Conservation (phyloP, 371 early-diverging fungal genomes). For the Actinomortierella wolfii region DNA sequence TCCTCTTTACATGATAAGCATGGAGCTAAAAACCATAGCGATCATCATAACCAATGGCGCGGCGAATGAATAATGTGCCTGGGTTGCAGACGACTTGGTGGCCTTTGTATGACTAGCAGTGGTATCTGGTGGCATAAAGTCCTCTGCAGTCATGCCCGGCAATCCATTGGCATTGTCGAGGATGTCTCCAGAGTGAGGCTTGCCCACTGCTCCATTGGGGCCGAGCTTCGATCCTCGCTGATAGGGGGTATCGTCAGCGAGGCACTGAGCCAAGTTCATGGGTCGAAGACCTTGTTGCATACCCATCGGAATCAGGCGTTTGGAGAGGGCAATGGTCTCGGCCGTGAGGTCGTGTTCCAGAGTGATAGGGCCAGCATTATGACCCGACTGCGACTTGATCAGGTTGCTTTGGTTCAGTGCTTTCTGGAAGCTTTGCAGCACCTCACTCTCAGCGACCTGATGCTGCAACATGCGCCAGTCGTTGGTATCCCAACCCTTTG, state of each 20-base stretch:
- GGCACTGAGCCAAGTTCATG: constrained; percentile 28
- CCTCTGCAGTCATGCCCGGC: constrained; percentile 34
- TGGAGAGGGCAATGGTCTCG: constrained; percentile 23
- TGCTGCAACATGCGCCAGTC: constrained; percentile 44
- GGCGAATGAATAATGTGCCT: too few relatives aligned
- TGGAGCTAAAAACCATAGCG: too few relatives aligned
- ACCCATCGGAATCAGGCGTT: constrained; percentile 27
- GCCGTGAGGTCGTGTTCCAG: constrained; percentile 38
- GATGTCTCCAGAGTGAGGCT: constrained; percentile 21
- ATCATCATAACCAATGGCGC: too few relatives aligned
- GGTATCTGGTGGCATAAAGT: constrained; percentile 5
- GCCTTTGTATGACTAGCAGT: too few relatives aligned
- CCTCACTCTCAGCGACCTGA: constrained; percentile 17
- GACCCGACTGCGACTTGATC: constrained; percentile 14
- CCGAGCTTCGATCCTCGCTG: constrained; percentile 36
- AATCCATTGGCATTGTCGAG: constrained; percentile 13
- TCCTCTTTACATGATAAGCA: too few relatives aligned
- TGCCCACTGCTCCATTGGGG: constrained; percentile 19
- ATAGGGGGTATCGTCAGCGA: constrained; percentile 18
- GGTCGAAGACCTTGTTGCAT: constrained; percentile 18
- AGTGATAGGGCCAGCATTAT: constrained; percentile 30
- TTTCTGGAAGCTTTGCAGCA: constrained; percentile 12
- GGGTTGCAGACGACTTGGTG: too few relatives aligned
- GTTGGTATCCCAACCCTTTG: constrained; percentile 41
- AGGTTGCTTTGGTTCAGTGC: constrained; percentile 1